phyloP scores from a whole-genome alignment of 129 eudicot species.

The Artemisia argyi region DNA sequence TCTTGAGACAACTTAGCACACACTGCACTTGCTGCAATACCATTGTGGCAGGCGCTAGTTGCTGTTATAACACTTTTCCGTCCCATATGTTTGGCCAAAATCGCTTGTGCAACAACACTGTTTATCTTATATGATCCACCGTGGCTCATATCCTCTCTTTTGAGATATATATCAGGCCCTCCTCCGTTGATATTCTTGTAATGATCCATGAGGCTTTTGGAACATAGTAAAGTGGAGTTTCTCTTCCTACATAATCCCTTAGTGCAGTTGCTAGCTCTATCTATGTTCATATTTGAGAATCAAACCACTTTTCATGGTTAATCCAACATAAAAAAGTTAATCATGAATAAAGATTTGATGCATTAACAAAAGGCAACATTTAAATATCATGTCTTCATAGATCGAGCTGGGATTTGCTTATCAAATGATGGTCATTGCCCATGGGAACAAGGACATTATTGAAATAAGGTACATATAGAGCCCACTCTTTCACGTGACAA shows the following conservation, averaged over 20 bases:
- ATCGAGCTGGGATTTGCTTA: too few relatives aligned
- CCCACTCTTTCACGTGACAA: too few relatives aligned
- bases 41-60: conserved; percentile 62
- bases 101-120: conserved; percentile 62
- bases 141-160: conserved; percentile 72
- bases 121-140: conserved; percentile 76
- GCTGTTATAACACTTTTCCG: conserved; percentile 47
- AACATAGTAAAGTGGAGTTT: conserved; percentile 65
- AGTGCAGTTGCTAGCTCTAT: conserved; percentile 49
- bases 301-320: conserved; percentile 12
- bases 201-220: conserved; percentile 50
- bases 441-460: too few relatives aligned
- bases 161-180: conserved; percentile 70
- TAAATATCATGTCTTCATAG: too few relatives aligned
- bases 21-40: conserved; percentile 59
- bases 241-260: conserved; percentile 66
- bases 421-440: too few relatives aligned
- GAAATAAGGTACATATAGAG: too few relatives aligned
- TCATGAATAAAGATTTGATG: background rate
- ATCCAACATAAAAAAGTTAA: background rate
- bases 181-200: conserved; percentile 51
- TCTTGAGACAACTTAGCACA: conserved; percentile 59
- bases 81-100: conserved; percentile 70
- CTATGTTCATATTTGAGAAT: conserved; percentile 16
- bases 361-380: too few relatives aligned